Base-by-base conservation (phyloP, 805 yeast species). In the Saturnispora quitensis region DNA sequence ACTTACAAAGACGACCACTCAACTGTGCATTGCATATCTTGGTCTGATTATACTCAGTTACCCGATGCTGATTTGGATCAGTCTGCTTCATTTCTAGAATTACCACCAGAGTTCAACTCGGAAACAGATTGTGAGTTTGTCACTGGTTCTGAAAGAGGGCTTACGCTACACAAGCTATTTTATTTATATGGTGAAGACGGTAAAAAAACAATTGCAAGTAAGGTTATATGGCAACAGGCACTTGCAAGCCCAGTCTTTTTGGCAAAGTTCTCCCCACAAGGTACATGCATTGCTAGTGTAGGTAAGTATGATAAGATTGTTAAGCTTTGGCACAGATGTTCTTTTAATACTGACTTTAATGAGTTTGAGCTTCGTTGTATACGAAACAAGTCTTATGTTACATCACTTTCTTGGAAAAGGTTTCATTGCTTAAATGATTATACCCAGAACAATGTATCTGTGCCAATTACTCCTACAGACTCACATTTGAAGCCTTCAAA, bases 271-370 rank as follows among this genome's bases (percentile, higher is more conserved):
- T 79, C 95, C 0, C 80, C 78, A n/a, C 85, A 86, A 56, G 78
- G 89, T 0, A 75, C 76, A 48, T 72, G 82, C 43, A 78, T 89
- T 20, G 85, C 89, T 8, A 75, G 84, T 47, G 73, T 77, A 38
- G 82, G 86, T 0, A 70, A 69, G 40, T 78, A 75, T 62, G 96
- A 88, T 63, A 72, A 73, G 35, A 69, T 85, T 13, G 81, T 87
- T 28, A 88, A 87, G 61, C 72, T 88, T 2, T 90, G 96, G 96
- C 74, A 81, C 50, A 70, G 97, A 48, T 72, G 81, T 7, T 76
- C 84, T 7, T 86, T 81, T 60, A 89, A 85, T 34, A 74, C 76
- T 27, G 80, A 78, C 35, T 75, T 80, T 40, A 74, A 82, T 6
- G 73, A 74, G 27, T 89, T 88, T 62, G 93, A 85, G 58, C 68